Evolutionary conservation across 2,329 filamentous ascomycete genomes (phyloP), one percentile per base, ranked within the genome.

Genomic region (Huntiella omanensis): DNA sequence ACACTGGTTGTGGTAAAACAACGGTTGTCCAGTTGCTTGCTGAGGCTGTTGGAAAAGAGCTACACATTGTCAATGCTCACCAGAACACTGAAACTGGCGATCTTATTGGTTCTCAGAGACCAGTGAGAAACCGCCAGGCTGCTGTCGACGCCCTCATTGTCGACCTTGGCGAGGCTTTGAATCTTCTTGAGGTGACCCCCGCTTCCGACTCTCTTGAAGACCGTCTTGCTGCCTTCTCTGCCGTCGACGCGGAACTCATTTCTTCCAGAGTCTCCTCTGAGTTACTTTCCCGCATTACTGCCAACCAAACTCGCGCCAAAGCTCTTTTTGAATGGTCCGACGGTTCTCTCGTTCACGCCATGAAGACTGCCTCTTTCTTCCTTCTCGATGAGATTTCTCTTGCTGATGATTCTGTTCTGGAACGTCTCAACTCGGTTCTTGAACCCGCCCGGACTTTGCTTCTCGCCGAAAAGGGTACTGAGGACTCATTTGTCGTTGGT

Each of bases 71-170:
- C 56, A 99, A 98, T 58, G 91, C 92, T 2, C 92, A 99, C 61
- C 88, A 96, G 54, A 99, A 98, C 53, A 87, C 91, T 0, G 92
- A 99, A 60, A 96, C 92, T 0, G 88, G 91, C 12, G 91, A 99
- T 60, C 69, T 99, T 8, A 96, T 99, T 53, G 91, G 91, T 52
- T 91, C 91, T 3, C 91, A 98, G 60, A 69, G 91, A 50, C 91
- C 91, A 3, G 75, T 96, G 16, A 74, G 92, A 52, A 96, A 96
- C 58, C 75, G 87, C 37, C 75, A 78, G 11, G 75, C 75, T 1
- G 75, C 93, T 33, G 64, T 83, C 33, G 74, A 80, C 22, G 60
- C 73, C 1, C 64, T 96, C 28, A 65, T 68, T 32, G 59, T 68
- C n/a, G 76, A 82, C 54, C 61, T 95, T 22, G 53, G 60, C 8